phyloP scores from a whole-genome alignment of 352 stramenopile genomes.

The Phytophthora podocarpi region DNA sequence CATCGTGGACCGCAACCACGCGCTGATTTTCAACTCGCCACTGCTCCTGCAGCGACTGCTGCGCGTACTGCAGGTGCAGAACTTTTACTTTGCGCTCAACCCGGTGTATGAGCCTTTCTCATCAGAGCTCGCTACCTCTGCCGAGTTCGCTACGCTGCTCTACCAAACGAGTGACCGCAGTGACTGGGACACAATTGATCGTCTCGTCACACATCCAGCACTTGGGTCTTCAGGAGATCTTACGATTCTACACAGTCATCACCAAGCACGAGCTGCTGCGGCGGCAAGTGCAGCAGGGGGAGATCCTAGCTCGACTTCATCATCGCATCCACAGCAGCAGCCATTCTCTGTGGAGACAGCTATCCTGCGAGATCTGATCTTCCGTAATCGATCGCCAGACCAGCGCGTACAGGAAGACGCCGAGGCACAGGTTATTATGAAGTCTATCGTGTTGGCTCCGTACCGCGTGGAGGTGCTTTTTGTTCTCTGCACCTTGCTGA shows the following conservation, averaged over 20 bases:
- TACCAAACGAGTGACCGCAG: slow-evolving; percentile 75
- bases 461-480: slow-evolving; percentile 97
- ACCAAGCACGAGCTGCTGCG: slow-evolving; percentile 26
- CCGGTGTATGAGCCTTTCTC: slow-evolving; percentile 85
- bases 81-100: slow-evolving; percentile 87
- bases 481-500: slow-evolving; percentile 95
- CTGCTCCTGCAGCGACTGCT: slow-evolving; percentile 78
- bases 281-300: slow-evolving; percentile 7
- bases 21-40: slow-evolving; percentile 89
- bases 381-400: slow-evolving; percentile 59
- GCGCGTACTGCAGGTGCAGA: slow-evolving; percentile 78
- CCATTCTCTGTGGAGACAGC: slow-evolving; percentile 70
- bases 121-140: slow-evolving; percentile 78
- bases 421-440: slow-evolving; percentile 89
- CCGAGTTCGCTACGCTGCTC: slow-evolving; percentile 82
- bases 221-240: slow-evolving; percentile 57
- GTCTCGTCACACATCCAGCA: slow-evolving; percentile 53
- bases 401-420: slow-evolving; percentile 67
- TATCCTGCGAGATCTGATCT: slow-evolving; percentile 77
- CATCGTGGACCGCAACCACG: slow-evolving; percentile 94
- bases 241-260: slow-evolving; percentile 54
- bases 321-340: slow-evolving; percentile 37
- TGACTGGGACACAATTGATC: slow-evolving; percentile 79
- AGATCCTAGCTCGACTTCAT: slow-evolving; percentile 8
- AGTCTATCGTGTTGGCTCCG: slow-evolving; percentile 90